phyloP scores from a whole-genome alignment of 331 rosid species.

The Phaseolus coccineus region DNA sequence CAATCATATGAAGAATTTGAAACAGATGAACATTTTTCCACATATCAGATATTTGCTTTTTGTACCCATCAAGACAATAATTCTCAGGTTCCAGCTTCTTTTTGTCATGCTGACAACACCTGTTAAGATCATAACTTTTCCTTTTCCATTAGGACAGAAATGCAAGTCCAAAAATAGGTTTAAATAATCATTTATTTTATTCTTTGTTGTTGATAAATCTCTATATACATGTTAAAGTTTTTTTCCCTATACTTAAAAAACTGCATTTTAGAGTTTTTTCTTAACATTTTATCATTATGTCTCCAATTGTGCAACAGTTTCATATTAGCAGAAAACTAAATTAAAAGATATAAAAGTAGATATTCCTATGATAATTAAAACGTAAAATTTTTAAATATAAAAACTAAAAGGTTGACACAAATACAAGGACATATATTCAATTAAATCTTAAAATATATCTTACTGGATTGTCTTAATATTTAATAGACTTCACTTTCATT shows the following conservation, averaged over 20 bases:
- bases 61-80: not conserved
- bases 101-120: not conserved
- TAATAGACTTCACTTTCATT: too few species aligned
- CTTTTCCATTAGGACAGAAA: not conserved
- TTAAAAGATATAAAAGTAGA: too few species aligned
- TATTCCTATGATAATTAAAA: too few species aligned
- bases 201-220: too few species aligned
- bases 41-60: slow-evolving; percentile 7
- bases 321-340: not conserved
- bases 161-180: not conserved
- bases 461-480: too few species aligned
- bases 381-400: too few species aligned
- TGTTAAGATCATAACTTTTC: not conserved
- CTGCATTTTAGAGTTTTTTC: too few species aligned
- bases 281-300: not conserved
- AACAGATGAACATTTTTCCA: slow-evolving; percentile 8
- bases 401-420: too few species aligned
- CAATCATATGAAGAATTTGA: slow-evolving; percentile 22
- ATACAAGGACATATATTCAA: not conserved
- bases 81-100: not conserved
- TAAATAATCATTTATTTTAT: not conserved
- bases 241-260: not conserved
- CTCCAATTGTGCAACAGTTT: not conserved
- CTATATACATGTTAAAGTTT: not conserved
- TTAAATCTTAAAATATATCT: too few species aligned